Evolutionary conservation across 192 early-diverging fungal species (phyloP), one percentile per base, ranked within the genome.

Genomic region (Borealophlyctis nickersoniae): DNA sequence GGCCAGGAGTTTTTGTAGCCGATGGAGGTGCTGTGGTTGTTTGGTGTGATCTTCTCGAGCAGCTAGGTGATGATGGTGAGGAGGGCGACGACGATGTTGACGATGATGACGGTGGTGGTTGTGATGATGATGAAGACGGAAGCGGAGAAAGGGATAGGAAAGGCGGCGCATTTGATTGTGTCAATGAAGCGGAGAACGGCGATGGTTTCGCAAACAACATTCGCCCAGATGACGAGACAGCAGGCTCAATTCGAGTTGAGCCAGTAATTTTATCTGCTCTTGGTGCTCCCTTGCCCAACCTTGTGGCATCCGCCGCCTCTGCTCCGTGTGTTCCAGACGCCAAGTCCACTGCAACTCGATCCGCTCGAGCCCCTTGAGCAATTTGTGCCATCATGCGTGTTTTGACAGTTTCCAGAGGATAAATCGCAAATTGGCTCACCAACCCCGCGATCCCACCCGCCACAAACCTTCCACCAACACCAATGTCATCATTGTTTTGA

Each of bases 331-430:
- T 58, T 55, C 31, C 49, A 52, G 58, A 23, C n/a, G n/a, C n/a
- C n/a, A n/a, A n/a, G n/a, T n/a, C n/a, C n/a, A n/a, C n/a, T n/a
- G n/a, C n/a, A n/a, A n/a, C n/a, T n/a, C n/a, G n/a, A n/a, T n/a
- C n/a, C n/a, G n/a, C n/a, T n/a, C n/a, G n/a, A n/a, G n/a, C n/a
- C 49, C 31, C 49, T 36, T 69, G 36, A n/a, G 64, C 62, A 55
- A 76, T 86, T 49, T 87, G 81, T 16, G 81, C 76, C 88, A 89
- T 90, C 32, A 88, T 77, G 23, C 89, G 75, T 2, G 88, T 89
- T 66, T 91, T 91, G 54, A 89, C 61, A 7, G 88, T 88, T 51
- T 90, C 89, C 13, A 91, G 65, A 1, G 90, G 90, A 59, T 90
- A 91, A 52, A 90, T 90, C 22, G 78, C 70, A 58, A 89, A 87